A percentile compares a stretch with the other conserved stretches of the same genome.
Evolutionary conservation across 371 early-diverging fungal genomes (phyloP).

Genomic region (Fennellomyces sp.): DNA sequence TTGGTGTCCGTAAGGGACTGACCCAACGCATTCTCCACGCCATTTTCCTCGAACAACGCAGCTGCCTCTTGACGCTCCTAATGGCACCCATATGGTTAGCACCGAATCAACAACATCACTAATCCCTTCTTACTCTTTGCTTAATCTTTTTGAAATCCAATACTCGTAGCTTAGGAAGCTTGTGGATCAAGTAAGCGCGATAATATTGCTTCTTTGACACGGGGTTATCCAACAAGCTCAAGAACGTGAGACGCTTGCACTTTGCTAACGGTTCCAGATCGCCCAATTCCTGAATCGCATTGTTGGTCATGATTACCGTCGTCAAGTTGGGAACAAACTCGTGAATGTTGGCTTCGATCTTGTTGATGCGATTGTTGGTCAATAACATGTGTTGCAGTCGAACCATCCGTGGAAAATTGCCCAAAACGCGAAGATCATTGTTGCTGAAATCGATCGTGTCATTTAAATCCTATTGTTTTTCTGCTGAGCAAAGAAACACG

Average conservation of each 20-base stretch:
- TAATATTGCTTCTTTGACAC: constrained; percentile 82
- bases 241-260: constrained; percentile 57
- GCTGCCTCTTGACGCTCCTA: constrained; percentile 82
- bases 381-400: constrained; percentile 81
- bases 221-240: constrained; percentile 88
- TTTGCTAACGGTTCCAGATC: constrained; percentile 78
- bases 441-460: constrained; percentile 93
- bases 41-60: constrained; percentile 67
- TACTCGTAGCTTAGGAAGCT: constrained; percentile 76
- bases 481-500: too few relatives aligned
- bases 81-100: background rate
- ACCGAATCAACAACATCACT: background rate
- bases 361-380: constrained; percentile 85
- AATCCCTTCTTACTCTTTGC: background rate
- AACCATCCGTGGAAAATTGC: constrained; percentile 85
- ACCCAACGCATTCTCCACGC: constrained; percentile 64
- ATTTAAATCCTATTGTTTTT: constrained; percentile 78
- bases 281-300: constrained; percentile 78
- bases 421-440: constrained; percentile 85
- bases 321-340: constrained; percentile 76
- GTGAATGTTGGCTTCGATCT: constrained; percentile 68
- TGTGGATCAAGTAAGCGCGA: constrained; percentile 81
- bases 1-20: constrained; percentile 61
- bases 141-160: constrained; percentile 82
- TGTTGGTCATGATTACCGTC: constrained; percentile 86